A percentile compares a stretch with the other conserved stretches of the same genome.
phyloP scores from a whole-genome alignment of 495 filamentous ascomycete species.

The Chaetomium fimeti region DNA sequence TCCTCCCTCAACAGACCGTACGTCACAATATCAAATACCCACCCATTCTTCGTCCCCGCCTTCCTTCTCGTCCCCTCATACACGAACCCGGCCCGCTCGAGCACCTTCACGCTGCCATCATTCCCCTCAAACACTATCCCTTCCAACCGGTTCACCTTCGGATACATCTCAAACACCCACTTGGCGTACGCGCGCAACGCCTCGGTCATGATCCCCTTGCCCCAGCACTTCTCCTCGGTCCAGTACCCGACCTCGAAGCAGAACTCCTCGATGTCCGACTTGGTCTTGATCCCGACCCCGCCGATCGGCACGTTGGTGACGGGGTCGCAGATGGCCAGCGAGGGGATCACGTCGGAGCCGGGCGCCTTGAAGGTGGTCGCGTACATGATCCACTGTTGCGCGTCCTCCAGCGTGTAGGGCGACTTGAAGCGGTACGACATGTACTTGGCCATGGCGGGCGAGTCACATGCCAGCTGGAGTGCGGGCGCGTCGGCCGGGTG shows the following conservation, averaged over 20 bases:
- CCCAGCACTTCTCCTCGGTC: slow-evolving; percentile 39
- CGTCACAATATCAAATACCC: slow-evolving; percentile 33
- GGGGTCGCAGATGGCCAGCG: slow-evolving; percentile 37
- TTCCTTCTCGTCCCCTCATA: slow-evolving; percentile 41
- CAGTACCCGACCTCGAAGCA: slow-evolving; percentile 45
- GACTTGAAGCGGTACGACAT: slow-evolving; percentile 39
- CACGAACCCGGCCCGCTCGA: slow-evolving; percentile 40
- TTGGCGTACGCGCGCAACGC: slow-evolving; percentile 25
- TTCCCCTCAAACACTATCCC: slow-evolving; percentile 36
- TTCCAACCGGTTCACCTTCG: slow-evolving; percentile 38
- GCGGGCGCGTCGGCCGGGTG: slow-evolving; percentile 31
- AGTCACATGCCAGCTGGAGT: slow-evolving; percentile 31
- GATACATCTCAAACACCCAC: slow-evolving; percentile 40
- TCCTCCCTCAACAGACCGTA: slow-evolving; percentile 43
- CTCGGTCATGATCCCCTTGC: slow-evolving; percentile 40
- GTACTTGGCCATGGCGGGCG: slow-evolving; percentile 34
- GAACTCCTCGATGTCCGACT: slow-evolving; percentile 33
- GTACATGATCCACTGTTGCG: slow-evolving; percentile 31
- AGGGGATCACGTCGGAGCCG: slow-evolving; percentile 20
- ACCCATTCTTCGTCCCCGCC: slow-evolving; percentile 38
- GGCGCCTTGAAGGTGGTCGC: not conserved
- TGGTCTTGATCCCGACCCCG: slow-evolving; percentile 34
- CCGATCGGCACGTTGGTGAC: slow-evolving; percentile 33
- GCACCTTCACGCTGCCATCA: slow-evolving; percentile 35
- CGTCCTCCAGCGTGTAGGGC: slow-evolving; percentile 40